Base-by-base conservation (phyloP, 2,329 filamentous ascomycete genomes). In the Ophiosphaerella korrae region DNA sequence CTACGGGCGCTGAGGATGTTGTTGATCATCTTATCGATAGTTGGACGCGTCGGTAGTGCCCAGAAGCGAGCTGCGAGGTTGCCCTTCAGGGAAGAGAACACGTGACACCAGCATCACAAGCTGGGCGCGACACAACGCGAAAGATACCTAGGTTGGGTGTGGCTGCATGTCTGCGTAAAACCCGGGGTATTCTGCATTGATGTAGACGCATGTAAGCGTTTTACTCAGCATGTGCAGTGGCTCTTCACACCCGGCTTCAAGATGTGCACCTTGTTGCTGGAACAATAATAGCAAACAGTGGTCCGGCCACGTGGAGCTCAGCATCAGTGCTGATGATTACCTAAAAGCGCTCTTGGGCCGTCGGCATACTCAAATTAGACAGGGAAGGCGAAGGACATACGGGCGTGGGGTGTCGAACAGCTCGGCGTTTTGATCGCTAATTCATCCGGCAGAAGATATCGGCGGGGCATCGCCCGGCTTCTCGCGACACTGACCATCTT, bases 21-120 rank as follows among this genome's bases (percentile, higher is more conserved):
- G 60, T 62, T 66, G 58, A 63, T 51, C 54, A 48, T 53, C 38
- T 63, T 62, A 63, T 63, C 56, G 61, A 64, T 63, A 60, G 51
- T 37, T 42, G 38, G 35, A 42, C 44, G 39, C 45, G 48, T 39
- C 39, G 9, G 44, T 29, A 29, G 26, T 29, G 26, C 46, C 53
- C 60, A 55, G 48, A 55, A 24, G 51, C 49, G 42, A 42, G 31
- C 29, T 29, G 31, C 45, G 44, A 45, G 42, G 41, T 35, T 39
- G 46, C 39, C 47, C 44, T 24, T 43, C 34, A 32, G 31, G 26
- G 23, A 42, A 48, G 40, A 11, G n/a, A 16, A 41, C 57, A 62
- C 54, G 58, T 62, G 58, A 58, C 37, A 18, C 14, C 2, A 11
- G 26, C 26, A 29, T 29, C 11, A 8, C 11, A 29, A 29, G 18